A percentile compares a stretch with the other conserved stretches of the same genome.
phyloP scores from a whole-genome alignment of 2,329 filamentous ascomycete species.

The Diaporthe longicolla region DNA sequence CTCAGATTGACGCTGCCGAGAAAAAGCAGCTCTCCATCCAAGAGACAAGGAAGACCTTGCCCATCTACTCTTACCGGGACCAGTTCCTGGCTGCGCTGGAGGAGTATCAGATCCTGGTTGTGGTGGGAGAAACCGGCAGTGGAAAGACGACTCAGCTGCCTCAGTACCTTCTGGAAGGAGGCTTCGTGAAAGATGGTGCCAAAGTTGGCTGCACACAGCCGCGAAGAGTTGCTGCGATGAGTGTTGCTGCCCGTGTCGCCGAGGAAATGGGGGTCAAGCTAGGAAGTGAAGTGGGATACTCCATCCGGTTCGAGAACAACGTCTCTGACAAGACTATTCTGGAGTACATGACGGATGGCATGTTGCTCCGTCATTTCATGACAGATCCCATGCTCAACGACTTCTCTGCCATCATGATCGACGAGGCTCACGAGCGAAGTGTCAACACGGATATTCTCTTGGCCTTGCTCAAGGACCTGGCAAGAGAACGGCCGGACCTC shows the following conservation, averaged over 20 bases:
- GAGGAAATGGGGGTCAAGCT: conserved; percentile 93
- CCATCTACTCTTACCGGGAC: conserved; percentile 90
- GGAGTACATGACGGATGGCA: conserved; percentile 98
- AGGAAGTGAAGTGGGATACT: conserved; percentile 93
- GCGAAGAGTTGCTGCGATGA: conserved; percentile 96
- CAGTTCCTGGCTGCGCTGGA: conserved; percentile 89
- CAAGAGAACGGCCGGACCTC: conserved; percentile 84
- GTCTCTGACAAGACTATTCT: conserved; percentile 92
- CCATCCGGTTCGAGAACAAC: conserved; percentile 93
- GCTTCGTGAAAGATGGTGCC: conserved; percentile 85
- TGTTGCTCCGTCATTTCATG: conserved; percentile 91
- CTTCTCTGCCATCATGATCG: conserved; percentile 94
- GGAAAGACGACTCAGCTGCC: conserved; percentile 97
- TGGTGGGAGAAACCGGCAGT: conserved; percentile 94
- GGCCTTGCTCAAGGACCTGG: conserved; percentile 89
- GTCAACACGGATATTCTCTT: conserved; percentile 92
- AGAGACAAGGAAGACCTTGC: conserved; percentile 89
- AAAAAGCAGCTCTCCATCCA: conserved; percentile 90
- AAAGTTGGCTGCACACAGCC: conserved; percentile 96
- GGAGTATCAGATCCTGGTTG: conserved; percentile 88
- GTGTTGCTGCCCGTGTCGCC: conserved; percentile 93
- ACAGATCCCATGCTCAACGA: conserved; percentile 86
- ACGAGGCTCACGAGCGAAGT: conserved; percentile 96
- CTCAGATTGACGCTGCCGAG: conserved; percentile 90
- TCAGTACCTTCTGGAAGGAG: conserved; percentile 93